Evolutionary conservation across 2,329 filamentous ascomycete genomes (phyloP).

Genomic region (Cercospora citrullina): DNA sequence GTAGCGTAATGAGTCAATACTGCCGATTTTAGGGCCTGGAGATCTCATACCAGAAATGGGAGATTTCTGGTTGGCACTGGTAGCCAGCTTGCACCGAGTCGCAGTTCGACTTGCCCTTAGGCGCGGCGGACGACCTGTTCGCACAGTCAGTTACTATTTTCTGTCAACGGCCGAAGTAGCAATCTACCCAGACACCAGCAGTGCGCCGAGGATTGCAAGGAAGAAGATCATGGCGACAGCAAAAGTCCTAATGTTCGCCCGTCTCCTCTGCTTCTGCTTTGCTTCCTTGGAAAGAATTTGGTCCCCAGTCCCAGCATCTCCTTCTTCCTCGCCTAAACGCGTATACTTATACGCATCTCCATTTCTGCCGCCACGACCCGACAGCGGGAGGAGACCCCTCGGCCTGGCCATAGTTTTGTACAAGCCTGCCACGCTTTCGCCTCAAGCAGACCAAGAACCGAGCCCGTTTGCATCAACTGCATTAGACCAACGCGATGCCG

Average conservation of each 20-base stretch:
- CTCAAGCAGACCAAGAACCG: constrained; percentile 11
- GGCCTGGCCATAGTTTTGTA: constrained; percentile 1
- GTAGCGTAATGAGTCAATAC: neutral
- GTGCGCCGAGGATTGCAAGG: constrained; percentile 14
- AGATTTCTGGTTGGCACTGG: constrained; percentile 61
- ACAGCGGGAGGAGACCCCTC: constrained; percentile 2
- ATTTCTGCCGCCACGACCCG: constrained; percentile 1
- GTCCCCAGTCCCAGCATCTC: neutral
- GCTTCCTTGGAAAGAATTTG: neutral
- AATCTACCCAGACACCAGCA: constrained; percentile 23
- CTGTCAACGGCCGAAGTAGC: neutral
- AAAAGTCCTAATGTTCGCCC: neutral
- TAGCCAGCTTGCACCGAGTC: constrained; percentile 52
- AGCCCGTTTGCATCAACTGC: constrained; percentile 3
- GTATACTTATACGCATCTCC: constrained; percentile 14
- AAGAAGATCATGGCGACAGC: constrained; percentile 17
- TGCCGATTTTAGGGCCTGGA: constrained; percentile 45
- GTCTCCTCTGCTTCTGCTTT: constrained; percentile 1
- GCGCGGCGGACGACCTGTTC: constrained; percentile 13
- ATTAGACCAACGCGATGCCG: constrained; percentile 4
- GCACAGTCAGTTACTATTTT: neutral
- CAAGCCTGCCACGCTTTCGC: constrained; percentile 11
- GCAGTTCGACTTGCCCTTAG: constrained; percentile 21
- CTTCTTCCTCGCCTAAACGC: constrained; percentile 7
- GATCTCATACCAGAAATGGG: constrained; percentile 53